Percentiles rank a stretch among this genome's conserved stretches.
phyloP scores from a whole-genome alignment of 139 green algal species.

The Chlamydomonas sp. region DNA sequence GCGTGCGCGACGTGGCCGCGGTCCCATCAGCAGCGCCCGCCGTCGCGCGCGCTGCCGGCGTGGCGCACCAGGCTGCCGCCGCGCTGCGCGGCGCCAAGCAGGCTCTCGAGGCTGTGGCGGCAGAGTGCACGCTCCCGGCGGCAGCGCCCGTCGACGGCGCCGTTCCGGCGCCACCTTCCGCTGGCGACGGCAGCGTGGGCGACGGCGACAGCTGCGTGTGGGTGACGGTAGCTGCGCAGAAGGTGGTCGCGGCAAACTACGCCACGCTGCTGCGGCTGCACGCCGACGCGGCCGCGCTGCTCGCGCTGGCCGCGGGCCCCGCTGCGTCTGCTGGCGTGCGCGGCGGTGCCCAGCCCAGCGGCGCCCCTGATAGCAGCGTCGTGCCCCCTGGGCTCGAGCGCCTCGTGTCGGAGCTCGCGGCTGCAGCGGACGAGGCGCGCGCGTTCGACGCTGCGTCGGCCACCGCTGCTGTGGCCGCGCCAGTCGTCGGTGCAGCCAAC shows the following conservation, averaged over 20 bases:
- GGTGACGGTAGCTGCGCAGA: slow-evolving; percentile 1
- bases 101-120: background rate
- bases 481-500: background rate
- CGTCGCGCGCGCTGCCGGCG: too few relatives aligned
- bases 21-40: too few relatives aligned
- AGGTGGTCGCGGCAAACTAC: background rate
- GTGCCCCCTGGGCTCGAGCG: too few relatives aligned
- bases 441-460: background rate
- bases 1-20: too few relatives aligned
- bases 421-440: slow-evolving; percentile 31
- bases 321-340: slow-evolving; percentile 32
- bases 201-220: too few relatives aligned
- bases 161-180: too few relatives aligned
- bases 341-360: too few relatives aligned
- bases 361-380: too few relatives aligned
- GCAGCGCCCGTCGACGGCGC: too few relatives aligned
- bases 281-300: background rate
- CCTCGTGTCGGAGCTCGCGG: slow-evolving; percentile 18
- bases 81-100: background rate
- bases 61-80: background rate
- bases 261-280: background rate
- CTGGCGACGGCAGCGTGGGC: too few relatives aligned
- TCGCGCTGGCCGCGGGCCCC: slow-evolving; percentile 8
- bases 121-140: background rate
- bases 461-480: background rate